Evolutionary conservation across 2,329 filamentous ascomycete species (phyloP), one percentile per base, ranked within the genome.

Genomic region (Sporothrix luriei): DNA sequence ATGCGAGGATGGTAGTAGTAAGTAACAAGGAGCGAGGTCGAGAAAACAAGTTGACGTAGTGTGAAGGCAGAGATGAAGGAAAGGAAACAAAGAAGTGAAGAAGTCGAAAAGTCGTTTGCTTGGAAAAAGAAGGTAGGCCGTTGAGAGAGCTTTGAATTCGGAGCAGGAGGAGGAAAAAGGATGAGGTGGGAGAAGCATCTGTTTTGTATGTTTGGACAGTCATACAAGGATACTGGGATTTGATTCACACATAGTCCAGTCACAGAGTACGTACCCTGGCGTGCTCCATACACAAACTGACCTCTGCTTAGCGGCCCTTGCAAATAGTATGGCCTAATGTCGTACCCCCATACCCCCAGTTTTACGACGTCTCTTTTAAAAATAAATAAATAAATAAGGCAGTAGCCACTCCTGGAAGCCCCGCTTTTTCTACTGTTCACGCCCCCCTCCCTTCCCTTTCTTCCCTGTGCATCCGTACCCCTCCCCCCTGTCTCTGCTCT

Each of bases 151-250:
- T 43, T 43, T 51, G 65, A 48, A 40, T 24, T 61, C 29, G 48
- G 57, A 61, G 48, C 19, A 48, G 43, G 59, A 68, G 62, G 68
- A 10, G 46, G 11, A 3, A 13, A 10, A 16, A 38, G 16, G 59
- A 57, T 43, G 67, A 69, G 62, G 72, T 71, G 71, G 72, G 72
- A 71, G 72, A 68, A 70, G 72, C 69, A 69, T 49, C 68, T 67
- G 51, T 71, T 73, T 73, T 73, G 72, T 73, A 73, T 72, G 69
- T 73, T 68, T 71, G 65, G 66, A 68, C 62, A 61, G 67, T 69
- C 68, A 66, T 69, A 65, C 62, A 16, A 43, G 59, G 62, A 66
- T 69, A 51, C 62, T 43, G 40, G 40, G 3, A 13, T 64, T 21
- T 16, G 24, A 65, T 51, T 65, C 62, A 40, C 62, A 52, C 21